Evolutionary conservation across 2,329 filamentous ascomycete species (phyloP).

Genomic region (Colletotrichum tofieldiae): DNA sequence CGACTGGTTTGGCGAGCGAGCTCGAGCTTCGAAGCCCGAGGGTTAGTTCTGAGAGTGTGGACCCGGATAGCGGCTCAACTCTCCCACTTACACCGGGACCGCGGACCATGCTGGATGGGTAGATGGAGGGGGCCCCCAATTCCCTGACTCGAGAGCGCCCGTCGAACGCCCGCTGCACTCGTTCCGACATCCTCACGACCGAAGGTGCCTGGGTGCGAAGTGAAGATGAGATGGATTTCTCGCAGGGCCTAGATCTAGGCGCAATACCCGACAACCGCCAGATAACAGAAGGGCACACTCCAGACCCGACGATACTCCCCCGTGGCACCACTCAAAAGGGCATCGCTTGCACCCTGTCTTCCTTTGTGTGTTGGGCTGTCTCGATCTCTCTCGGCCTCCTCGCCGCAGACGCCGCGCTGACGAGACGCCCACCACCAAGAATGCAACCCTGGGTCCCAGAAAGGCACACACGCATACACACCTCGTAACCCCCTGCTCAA

Average conservation of each 20-base stretch:
- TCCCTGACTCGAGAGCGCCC: constrained; percentile 41
- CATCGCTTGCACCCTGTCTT: not conserved
- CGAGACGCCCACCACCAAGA: constrained; percentile 33
- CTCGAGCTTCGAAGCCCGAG: not conserved
- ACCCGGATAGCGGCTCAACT: constrained; percentile 34
- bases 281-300: constrained; percentile 6
- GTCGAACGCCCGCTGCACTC: constrained; percentile 14
- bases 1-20: not conserved
- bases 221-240: constrained; percentile 6
- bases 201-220: not conserved
- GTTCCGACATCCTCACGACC: constrained; percentile 21
- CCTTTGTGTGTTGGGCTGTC: not conserved
- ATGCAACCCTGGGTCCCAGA: constrained; percentile 35
- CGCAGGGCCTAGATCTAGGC: not conserved
- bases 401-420: constrained; percentile 20
- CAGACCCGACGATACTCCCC: constrained; percentile 11
- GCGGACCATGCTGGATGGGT: not conserved
- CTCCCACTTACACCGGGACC: constrained; percentile 29
- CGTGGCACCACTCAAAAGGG: constrained; percentile 22
- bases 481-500: constrained; percentile 30
- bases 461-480: not conserved
- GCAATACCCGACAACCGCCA: constrained; percentile 5
- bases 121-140: not conserved
- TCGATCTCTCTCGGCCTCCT: constrained; percentile 4
- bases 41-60: constrained; percentile 20